phyloP scores from a whole-genome alignment of 2,329 filamentous ascomycete species.

The Monilinia vaccinii-corymbosi region DNA sequence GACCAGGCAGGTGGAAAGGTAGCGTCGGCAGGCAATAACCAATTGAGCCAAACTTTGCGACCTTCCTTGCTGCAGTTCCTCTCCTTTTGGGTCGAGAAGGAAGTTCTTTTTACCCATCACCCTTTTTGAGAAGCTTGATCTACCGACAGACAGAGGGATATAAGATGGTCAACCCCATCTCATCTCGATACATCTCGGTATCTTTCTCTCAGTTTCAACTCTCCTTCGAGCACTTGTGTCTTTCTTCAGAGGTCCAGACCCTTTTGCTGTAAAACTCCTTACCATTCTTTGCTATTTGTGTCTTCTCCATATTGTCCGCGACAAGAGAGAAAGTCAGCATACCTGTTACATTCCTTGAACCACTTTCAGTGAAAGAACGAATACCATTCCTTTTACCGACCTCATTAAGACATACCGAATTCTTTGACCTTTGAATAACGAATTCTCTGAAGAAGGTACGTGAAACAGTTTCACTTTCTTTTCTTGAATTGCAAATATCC shows the following conservation, averaged over 20 bases:
- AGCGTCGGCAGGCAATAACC: background rate
- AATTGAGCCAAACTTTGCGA: constrained; percentile 4
- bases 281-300: background rate
- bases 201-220: background rate
- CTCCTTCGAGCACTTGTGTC: background rate
- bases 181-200: background rate
- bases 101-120: background rate
- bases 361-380: constrained; percentile 1
- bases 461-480: background rate
- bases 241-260: background rate
- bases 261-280: background rate
- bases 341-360: background rate
- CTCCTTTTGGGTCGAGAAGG: background rate
- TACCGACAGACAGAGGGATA: background rate
- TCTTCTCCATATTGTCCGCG: background rate
- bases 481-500: background rate
- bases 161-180: constrained; percentile 1
- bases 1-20: background rate
- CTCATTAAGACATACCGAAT: background rate
- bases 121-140: background rate
- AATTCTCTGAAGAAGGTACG: background rate
- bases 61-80: constrained; percentile 3
- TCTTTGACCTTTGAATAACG: background rate
- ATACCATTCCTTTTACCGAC: background rate
- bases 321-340: background rate